Base-by-base conservation (phyloP, 495 filamentous ascomycete species). In the Hyaloscypha hepaticicola region DNA sequence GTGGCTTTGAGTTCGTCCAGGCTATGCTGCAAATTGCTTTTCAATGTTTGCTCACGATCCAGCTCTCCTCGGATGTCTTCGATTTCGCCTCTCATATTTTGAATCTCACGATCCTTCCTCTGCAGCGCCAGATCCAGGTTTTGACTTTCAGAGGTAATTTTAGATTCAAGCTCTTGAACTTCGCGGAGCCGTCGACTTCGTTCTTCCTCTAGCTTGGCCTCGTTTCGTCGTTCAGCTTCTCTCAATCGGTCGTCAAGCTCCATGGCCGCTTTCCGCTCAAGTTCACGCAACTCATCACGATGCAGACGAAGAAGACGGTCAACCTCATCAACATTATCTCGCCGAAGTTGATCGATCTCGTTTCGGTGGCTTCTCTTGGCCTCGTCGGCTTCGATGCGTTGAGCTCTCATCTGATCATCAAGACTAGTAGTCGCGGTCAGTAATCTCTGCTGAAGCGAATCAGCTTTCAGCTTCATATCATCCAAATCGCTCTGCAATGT, bases 91-190 rank as follows among this genome's bases (percentile, higher is more conserved):
- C 80, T 79, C 58, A 88, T 68, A 26, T 78, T 78, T 58, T 77
- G 75, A 27, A 87, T 80, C 63, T 90, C 87, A 11, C 81, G 80
- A 38, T 84, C 80, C 65, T 88, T 92, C 27, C 77, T 80, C 8
- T 86, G 81, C 48, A 91, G 65, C 34, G 89, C 85, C 21, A 86
- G 76, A 56, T 88, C 84, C 26, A 83, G 71, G 55, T 84, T 85
- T 66, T 91, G 85, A 38, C 85, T 78, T 65, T 91, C 88, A 19
- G 86, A 71, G 0, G 82, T 81, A 28, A 86, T 81, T 69, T 85
- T 82, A 1, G 79, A 79, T 12, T 83, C 83, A 5, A 95, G 61
- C 24, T 90, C 85, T 58, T 85, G 81, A 0, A 93, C 76, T 70
- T 96, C 92, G 24, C 79, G 82, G 9, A 84, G 69, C 60, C 82